Evolutionary conservation across 805 yeast genomes (phyloP), one percentile per base, ranked within the genome.

Genomic region (Saturnispora sekii): DNA sequence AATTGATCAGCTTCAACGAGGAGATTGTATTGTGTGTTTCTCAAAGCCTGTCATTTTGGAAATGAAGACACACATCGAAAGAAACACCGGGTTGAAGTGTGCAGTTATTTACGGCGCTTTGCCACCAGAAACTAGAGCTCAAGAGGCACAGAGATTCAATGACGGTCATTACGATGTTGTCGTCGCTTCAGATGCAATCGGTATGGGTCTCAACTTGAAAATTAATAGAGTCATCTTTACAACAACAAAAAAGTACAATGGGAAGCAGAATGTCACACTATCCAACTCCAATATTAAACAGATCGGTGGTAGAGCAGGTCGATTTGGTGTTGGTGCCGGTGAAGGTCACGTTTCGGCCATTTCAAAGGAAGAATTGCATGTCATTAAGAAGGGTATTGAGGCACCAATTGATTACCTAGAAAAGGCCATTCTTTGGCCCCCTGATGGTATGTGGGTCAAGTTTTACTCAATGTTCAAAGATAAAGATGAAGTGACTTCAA

Each of bases 121-220:
- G 37, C 99, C 99, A 0, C 95, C 97, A 1, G 97, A 93, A 59
- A 86, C 90, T 0, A 74, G 99, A 52, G 77, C 87, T 3, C 77
- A 77, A 51, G 96, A 93, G 57, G 95, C 97, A 0, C 61, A 67
- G 28, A 68, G 74, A 39, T 93, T 93, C 62, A 93, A 93, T 58
- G 65, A 59, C n/a, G 90, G 95, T 2, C 73, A 74, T 32, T 82
- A 77, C 50, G 93, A 89, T 55, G 72, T 84, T n/a, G 67, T 93
- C 33, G 84, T 93, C 6, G 97, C 98, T 1, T 84, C 96, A 2
- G 97, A 93, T 66, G 98, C 98, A 0, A 79, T 93, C 50, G 98
- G 98, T 2, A 90, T 93, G 97, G 98, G 98, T 0, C 69, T 93
- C 44, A 93, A 93, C 57, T 68, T 93, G 55, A 81, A 84, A 21